These are phyloP conservation scores for Limonomyces culmigenus DNA, from an alignment of 1,284 basidiomycete genomes.

Conservation along the genomic window DNA sequence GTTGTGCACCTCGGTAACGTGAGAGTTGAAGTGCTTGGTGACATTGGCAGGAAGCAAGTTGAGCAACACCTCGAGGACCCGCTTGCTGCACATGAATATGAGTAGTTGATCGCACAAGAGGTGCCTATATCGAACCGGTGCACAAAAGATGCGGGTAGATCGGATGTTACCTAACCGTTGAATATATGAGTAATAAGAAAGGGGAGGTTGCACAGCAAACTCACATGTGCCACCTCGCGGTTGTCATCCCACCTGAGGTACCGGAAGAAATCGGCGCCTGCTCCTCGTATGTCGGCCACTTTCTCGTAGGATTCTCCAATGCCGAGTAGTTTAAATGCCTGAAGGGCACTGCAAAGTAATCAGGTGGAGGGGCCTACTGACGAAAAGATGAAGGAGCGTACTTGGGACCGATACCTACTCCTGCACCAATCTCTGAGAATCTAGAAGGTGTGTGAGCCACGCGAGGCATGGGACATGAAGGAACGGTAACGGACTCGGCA, in stretches of 20 bases:
- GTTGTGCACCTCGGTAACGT: conserved; percentile 3
- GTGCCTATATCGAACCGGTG: not conserved
- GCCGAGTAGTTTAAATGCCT: not conserved
- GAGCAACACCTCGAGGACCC: conserved; percentile 1
- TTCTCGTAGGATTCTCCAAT: not conserved
- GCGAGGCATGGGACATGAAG: not conserved
- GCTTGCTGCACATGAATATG: not conserved
- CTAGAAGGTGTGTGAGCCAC: not conserved
- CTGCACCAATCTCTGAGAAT: conserved; percentile 28
- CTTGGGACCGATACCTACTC: conserved; percentile 29
- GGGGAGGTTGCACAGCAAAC: not conserved
- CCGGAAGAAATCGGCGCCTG: not conserved
- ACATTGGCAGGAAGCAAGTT: not conserved
- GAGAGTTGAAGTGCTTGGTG: conserved; percentile 1
- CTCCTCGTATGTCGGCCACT: conserved; percentile 1
- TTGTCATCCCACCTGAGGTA: conserved; percentile 1
- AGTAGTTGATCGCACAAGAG: not conserved
- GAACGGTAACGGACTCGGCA: conserved; percentile 4
- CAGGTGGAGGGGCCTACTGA: no score
- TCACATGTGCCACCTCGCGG: not conserved
- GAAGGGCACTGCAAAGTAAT: no score
- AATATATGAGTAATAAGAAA: not conserved
- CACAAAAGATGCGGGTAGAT: not conserved
- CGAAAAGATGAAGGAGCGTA: no score
- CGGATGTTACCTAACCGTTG: not conserved